Conservation (phyloP, 139 green algal genomes). For the Asterochloris erici region DNA sequence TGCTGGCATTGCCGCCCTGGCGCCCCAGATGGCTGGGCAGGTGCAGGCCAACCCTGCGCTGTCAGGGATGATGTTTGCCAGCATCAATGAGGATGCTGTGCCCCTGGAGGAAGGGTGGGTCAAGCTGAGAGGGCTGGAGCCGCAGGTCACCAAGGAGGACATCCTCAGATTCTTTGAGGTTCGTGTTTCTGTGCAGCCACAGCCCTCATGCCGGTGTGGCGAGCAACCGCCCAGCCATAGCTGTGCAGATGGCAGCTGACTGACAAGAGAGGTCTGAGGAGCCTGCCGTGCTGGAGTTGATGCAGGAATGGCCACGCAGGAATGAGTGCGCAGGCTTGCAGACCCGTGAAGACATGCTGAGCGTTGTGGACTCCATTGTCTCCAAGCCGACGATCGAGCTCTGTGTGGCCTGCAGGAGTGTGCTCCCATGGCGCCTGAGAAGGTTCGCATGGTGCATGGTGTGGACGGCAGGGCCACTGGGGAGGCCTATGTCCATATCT, state of each 20-base stretch:
- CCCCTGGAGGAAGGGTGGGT: conserved; percentile 53
- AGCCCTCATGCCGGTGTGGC: no score
- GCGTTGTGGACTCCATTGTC: no score
- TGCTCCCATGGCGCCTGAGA: conserved; percentile 22
- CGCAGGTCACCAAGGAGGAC: conserved; percentile 39
- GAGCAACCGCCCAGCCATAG: no score
- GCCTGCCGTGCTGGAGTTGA: no score
- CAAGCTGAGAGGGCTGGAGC: conserved; percentile 45
- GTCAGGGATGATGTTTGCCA: conserved; percentile 25
- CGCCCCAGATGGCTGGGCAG: conserved; percentile 34
- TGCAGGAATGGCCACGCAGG: no score
- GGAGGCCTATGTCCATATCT: conserved; percentile 45
- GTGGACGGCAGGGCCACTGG: conserved; percentile 39
- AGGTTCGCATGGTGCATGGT: conserved; percentile 41
- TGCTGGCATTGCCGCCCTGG: conserved; percentile 40
- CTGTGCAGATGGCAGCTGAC: no score
- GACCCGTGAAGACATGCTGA: no score
- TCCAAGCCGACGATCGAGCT: background rate
- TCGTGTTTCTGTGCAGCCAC: background rate
- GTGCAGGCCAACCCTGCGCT: conserved; percentile 38
- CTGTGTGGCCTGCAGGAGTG: conserved; percentile 15
- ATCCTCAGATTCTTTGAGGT: conserved; percentile 44
- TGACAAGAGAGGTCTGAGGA: no score
- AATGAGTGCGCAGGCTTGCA: no score
- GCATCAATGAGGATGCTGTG: conserved; percentile 30